Evolutionary conservation across 2,329 filamentous ascomycete species (phyloP), one percentile per base, ranked within the genome.

Genomic region (Gaeumannomyces sp.): DNA sequence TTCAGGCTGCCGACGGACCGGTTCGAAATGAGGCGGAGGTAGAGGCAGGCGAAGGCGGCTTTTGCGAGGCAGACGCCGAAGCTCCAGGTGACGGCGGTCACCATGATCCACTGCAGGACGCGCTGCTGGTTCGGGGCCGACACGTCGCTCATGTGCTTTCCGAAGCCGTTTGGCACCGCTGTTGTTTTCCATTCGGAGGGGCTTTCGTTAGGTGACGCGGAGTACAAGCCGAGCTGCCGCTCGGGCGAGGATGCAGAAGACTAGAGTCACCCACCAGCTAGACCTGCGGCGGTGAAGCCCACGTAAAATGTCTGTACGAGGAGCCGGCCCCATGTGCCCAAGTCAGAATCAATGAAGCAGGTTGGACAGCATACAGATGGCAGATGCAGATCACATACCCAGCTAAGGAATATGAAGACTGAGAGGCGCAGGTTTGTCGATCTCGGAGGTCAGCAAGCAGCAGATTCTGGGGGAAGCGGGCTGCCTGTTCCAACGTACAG

Each of bases 11-110:
- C 35, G 8, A 61, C 60, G 14, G 29, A 27, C 4, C 58, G 57
- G 31, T 65, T 66, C n/a, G 62, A 60, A 13, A 67, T 27, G 31
- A 68, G 60, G 58, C 64, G 66, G 16, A 68, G 58, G 19, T 68
- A 68, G 38, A 68, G 45, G 14, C 61, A 58, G 27, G 65, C 65
- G 31, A 68, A 67, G 19, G 67, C 65, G 5, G 60, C 59, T 62
- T 67, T 68, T 50, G 64, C 67, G 3, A 60, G 27, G 10, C 28
- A 14, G 5, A 63, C 35, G 13, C 65, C 62, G 50, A 60, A 61
- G 56, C 66, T 67, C 57, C 60, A 68, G 1, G 61, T 61, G 1
- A 27, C 60, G 29, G 64, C 60, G 63, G 58, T 61, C 50, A 62
- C 58, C 27, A 63, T 61, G 10, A 63, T 61, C 2, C 63, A 14